Evolutionary conservation across 192 early-diverging fungal genomes (phyloP), one percentile per base, ranked within the genome.

Genomic region (Gigaspora rosea): DNA sequence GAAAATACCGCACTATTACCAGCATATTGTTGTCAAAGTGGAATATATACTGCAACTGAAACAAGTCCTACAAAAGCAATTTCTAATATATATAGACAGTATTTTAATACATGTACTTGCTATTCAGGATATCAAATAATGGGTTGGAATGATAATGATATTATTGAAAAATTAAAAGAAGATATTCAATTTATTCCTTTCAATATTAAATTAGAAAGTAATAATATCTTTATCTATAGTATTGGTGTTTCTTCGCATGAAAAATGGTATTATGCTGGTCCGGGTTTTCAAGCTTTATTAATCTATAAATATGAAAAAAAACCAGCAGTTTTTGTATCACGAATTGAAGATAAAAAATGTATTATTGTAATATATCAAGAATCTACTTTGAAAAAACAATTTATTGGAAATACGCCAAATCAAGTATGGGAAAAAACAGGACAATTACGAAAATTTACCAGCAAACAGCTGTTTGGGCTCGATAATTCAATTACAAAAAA

Each of bases 401-500:
- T n/a, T n/a, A n/a, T n/a, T n/a, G n/a, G n/a, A n/a, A n/a, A n/a
- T n/a, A n/a, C n/a, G 33, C 59, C 27, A 32, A 11, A 62, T 35
- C 4, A 62, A 22, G 32, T 62, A 35, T 62, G 27, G 59, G 8
- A 62, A 33, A 62, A 62, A 62, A 62, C 8, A 7, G 59, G 59
- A 35, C 27, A 32, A 35, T 1, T 62, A 6, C 49, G 33, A 62
- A 62, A 62, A 62, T 62, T 62, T 62, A 33, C 59, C 9, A 8
- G 27, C 27, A 33, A 11, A 62, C 27, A 62, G 33, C 59, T 62
- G 20, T 62, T 62, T 62, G 59, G 59, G 1, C 59, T 62, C 12
- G 59, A 62, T 62, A 62, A 62, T 62, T 27, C 27, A 62, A 62
- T 62, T 62, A 62, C 8, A 22, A 33, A 62, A 62, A 62, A 62